Evolutionary conservation across 2,329 filamentous ascomycete species (phyloP), one percentile per base, ranked within the genome.

Genomic region (Aspergillus pseudoglaucus): DNA sequence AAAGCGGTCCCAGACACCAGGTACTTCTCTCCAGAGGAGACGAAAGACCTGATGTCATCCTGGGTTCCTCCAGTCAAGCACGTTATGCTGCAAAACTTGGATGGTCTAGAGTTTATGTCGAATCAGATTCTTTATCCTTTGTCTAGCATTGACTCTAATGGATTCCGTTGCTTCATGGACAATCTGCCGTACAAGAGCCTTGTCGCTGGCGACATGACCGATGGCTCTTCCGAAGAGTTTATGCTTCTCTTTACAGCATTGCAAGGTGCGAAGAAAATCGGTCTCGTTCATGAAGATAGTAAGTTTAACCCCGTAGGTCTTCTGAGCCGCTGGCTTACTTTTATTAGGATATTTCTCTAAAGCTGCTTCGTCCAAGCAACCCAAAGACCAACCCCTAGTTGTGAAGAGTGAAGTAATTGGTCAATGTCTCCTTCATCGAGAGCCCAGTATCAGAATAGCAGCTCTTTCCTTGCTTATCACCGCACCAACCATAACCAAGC

Each of bases 401-500:
- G 48, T 72, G 20, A 63, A 66, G 23, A 67, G 67, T 43, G 56
- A 63, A 38, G 51, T 64, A 4, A 59, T 72, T 30, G 62, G 64
- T 14, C 61, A 64, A 14, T 69, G 72, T 30, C 56, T 74, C 15
- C 59, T 66, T 42, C 67, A 71, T 67, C 75, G 75, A 38, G 81
- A 81, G 58, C 72, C 81, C 57, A 75, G 82, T 53, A 83, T 91
- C 45, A 82, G 90, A 23, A 80, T 90, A 20, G 80, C 90, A n/a
- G 88, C 88, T 0, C 77, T 96, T 33, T 88, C 88, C 23, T 77
- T 96, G 10, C 77, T 95, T 6, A 81, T 89, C 10, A 83, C 84
- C 8, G 91, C 88, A 0, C 81, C 83, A 8, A 82, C 86, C 2
- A 84, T 84, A 1, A 89, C 87, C 3, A 82, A 81, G 45, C 85